Evolutionary conservation across 225 moss, liverwort and hornwort genomes (phyloP).

Genomic region (Sphagnum tenellum): DNA sequence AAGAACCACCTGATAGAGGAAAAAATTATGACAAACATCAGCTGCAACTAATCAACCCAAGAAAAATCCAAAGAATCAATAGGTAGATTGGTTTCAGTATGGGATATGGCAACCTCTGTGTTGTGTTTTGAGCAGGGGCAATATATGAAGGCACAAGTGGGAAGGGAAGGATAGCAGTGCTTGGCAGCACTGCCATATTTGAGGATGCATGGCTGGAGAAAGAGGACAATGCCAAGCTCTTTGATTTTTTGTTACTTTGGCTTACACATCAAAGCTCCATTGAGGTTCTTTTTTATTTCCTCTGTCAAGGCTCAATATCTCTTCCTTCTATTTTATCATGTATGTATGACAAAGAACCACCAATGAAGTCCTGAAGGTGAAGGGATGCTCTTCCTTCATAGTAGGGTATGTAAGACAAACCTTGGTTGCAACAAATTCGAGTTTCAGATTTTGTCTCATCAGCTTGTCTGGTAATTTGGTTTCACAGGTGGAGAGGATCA

Average conservation of each 20-base stretch:
- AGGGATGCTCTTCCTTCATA: too few relatives aligned
- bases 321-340: too few relatives aligned
- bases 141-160: conserved; percentile 39
- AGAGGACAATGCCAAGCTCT: conserved; percentile 64
- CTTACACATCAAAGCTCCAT: conserved; percentile 34
- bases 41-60: too few relatives aligned
- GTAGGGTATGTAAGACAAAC: too few relatives aligned
- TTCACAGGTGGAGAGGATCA: conserved; percentile 38
- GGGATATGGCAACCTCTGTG: background rate
- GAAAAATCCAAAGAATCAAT: too few relatives aligned
- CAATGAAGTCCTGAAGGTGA: too few relatives aligned
- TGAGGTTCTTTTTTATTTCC: conserved; percentile 22
- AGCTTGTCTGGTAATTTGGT: background rate
- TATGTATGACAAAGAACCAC: too few relatives aligned
- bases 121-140: conserved; percentile 35
- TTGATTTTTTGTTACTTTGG: conserved; percentile 62
- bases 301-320: too few relatives aligned
- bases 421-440: background rate
- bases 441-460: background rate
- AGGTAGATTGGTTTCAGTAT: too few relatives aligned
- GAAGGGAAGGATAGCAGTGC: conserved; percentile 52
- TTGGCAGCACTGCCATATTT: conserved; percentile 76
- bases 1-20: too few relatives aligned
- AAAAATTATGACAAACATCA: too few relatives aligned
- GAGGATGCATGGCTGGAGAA: conserved; percentile 92